Conservation (phyloP, 2,329 filamentous ascomycete genomes). For the Fusarium pininemorale region DNA sequence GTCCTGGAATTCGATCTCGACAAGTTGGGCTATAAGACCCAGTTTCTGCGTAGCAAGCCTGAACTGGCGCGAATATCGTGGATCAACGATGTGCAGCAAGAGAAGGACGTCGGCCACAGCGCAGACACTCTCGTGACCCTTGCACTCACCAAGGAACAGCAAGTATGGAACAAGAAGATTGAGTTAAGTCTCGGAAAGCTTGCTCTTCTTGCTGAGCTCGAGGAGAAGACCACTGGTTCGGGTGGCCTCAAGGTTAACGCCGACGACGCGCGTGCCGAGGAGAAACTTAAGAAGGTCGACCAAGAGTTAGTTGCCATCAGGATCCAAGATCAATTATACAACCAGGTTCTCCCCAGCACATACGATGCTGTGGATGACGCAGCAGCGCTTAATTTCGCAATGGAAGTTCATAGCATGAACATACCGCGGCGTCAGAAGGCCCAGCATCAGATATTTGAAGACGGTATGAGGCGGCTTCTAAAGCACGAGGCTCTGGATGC, state of each 20-base stretch:
- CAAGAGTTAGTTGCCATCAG: slow-evolving; percentile 73
- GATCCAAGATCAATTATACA: slow-evolving; percentile 82
- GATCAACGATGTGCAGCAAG: slow-evolving; percentile 90
- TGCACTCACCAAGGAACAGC: slow-evolving; percentile 76
- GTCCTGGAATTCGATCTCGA: slow-evolving; percentile 78
- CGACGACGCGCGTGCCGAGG: slow-evolving; percentile 51
- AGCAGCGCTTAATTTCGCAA: slow-evolving; percentile 78
- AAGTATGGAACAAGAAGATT: slow-evolving; percentile 93
- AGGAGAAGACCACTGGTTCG: slow-evolving; percentile 43
- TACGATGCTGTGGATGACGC: slow-evolving; percentile 79
- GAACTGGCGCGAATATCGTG: slow-evolving; percentile 83
- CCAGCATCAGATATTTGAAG: slow-evolving; percentile 75
- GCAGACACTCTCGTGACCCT: slow-evolving; percentile 75
- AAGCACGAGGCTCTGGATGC: slow-evolving; percentile 76
- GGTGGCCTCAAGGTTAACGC: slow-evolving; percentile 51
- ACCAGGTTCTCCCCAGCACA: slow-evolving; percentile 74
- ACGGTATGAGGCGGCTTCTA: slow-evolving; percentile 74
- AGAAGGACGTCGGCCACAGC: slow-evolving; percentile 79
- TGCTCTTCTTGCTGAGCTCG: slow-evolving; percentile 71
- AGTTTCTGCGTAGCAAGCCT: slow-evolving; percentile 77
- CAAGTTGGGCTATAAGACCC: slow-evolving; percentile 75
- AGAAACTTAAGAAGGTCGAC: slow-evolving; percentile 64
- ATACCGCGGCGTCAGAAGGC: slow-evolving; percentile 69
- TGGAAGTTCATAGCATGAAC: slow-evolving; percentile 70
- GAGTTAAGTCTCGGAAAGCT: slow-evolving; percentile 91